Percentiles rank a stretch among this genome's conserved stretches.
Evolutionary conservation across 2,329 filamentous ascomycete genomes (phyloP).

Genomic region (Colletotrichum orchidophilum): DNA sequence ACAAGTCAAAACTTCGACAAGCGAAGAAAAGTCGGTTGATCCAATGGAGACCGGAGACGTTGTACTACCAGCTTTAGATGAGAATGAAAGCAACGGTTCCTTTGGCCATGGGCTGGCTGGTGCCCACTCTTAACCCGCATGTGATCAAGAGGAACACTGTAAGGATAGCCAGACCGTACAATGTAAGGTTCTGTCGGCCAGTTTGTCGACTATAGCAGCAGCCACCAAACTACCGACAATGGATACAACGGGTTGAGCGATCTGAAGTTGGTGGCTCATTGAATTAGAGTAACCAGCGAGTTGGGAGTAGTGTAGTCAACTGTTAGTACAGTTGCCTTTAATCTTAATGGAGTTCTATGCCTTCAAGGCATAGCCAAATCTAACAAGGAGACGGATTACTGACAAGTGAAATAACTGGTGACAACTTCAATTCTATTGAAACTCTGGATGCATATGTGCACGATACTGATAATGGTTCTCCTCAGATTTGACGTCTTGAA

Average conservation of each 20-base stretch:
- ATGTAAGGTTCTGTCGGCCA: constrained; percentile 48
- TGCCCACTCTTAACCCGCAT: constrained; percentile 46
- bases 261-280: constrained; percentile 49
- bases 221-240: constrained; percentile 52
- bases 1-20: constrained; percentile 49
- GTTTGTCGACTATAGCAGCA: constrained; percentile 47
- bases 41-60: constrained; percentile 54
- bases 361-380: background rate
- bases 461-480: constrained; percentile 50
- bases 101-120: constrained; percentile 31
- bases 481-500: constrained; percentile 50
- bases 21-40: constrained; percentile 48
- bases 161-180: constrained; percentile 46
- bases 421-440: constrained; percentile 48
- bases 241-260: constrained; percentile 49
- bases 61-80: constrained; percentile 50
- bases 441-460: constrained; percentile 46
- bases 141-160: constrained; percentile 51
- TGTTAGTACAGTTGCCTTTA: background rate
- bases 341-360: too few species aligned
- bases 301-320: constrained; percentile 46
- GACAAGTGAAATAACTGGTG: constrained; percentile 38
- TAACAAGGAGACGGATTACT: background rate
- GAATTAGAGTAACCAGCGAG: constrained; percentile 49
- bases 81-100: constrained; percentile 47